phyloP scores from a whole-genome alignment of 2,329 filamentous ascomycete genomes.

The Fusarium sp. region DNA sequence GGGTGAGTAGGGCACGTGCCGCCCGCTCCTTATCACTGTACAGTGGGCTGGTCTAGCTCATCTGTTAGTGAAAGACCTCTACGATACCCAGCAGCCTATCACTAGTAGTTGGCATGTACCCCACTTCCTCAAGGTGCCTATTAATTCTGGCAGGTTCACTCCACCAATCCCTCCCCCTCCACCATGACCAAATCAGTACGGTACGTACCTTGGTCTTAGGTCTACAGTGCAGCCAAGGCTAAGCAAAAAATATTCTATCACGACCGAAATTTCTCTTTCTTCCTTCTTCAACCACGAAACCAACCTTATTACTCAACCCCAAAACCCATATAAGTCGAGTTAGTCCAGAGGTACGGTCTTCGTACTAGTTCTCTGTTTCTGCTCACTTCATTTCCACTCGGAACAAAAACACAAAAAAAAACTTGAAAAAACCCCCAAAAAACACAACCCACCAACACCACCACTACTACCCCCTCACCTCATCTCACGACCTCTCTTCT shows the following conservation, averaged over 20 bases:
- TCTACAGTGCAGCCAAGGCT: slow-evolving; percentile 19
- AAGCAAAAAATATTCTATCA: slow-evolving; percentile 49
- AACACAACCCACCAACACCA: slow-evolving; percentile 46
- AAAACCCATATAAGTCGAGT: slow-evolving; percentile 56
- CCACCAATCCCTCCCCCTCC: slow-evolving; percentile 37
- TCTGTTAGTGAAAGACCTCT: slow-evolving; percentile 26
- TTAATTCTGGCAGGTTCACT: slow-evolving; percentile 35
- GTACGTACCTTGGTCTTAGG: slow-evolving; percentile 38
- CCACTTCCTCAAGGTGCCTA: slow-evolving; percentile 2
- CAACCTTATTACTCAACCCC: slow-evolving; percentile 59
- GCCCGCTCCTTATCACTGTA: slow-evolving; percentile 8
- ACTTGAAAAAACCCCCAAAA: slow-evolving; percentile 65
- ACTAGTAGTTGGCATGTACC: slow-evolving; percentile 19
- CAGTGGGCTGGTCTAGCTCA: neutral
- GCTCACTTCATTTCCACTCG: slow-evolving; percentile 60
- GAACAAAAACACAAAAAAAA: slow-evolving; percentile 69
- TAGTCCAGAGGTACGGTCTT: slow-evolving; percentile 66
- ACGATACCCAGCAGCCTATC: slow-evolving; percentile 19
- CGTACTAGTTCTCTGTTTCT: slow-evolving; percentile 69
- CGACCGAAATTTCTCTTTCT: slow-evolving; percentile 52
- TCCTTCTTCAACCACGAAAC: slow-evolving; percentile 56
- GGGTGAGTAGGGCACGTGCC: slow-evolving; percentile 31
- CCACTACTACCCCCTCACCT: slow-evolving; percentile 29
- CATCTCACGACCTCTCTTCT: slow-evolving; percentile 24
- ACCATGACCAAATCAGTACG: slow-evolving; percentile 34